phyloP scores from a whole-genome alignment of 176 grass and related monocot species.

The Aechmea fasciata region DNA sequence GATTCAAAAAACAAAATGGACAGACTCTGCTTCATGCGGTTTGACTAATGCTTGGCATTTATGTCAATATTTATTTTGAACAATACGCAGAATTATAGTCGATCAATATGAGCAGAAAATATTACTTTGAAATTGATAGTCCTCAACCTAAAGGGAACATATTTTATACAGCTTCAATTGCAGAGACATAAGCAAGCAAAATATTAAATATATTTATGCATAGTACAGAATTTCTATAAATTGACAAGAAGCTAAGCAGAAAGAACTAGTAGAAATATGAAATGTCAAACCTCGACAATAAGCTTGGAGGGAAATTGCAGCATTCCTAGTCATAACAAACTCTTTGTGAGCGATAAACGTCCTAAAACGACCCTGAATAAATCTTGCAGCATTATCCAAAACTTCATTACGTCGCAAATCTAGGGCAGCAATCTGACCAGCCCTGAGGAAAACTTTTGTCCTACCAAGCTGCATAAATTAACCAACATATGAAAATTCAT shows the following conservation, averaged over 20 bases:
- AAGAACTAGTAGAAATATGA: not conserved
- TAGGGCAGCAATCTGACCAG: constrained; percentile 85
- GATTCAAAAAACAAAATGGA: too few relatives aligned
- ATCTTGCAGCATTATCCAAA: constrained; percentile 83
- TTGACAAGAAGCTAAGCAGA: not conserved
- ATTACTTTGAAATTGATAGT: too few relatives aligned
- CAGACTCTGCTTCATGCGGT: too few relatives aligned
- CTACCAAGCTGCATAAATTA: constrained; percentile 69
- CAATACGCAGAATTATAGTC: too few relatives aligned
- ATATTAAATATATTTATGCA: too few relatives aligned
- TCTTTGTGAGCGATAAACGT: constrained; percentile 50
- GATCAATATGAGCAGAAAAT: too few relatives aligned
- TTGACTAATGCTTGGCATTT: too few relatives aligned
- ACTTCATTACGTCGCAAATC: constrained; percentile 75
- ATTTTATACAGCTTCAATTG: too few relatives aligned
- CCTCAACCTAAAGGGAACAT: too few relatives aligned
- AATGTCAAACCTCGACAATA: constrained; percentile 66
- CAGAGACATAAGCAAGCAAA: too few relatives aligned
- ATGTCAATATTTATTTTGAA: too few relatives aligned
- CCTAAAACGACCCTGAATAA: constrained; percentile 75
- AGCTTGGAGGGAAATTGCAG: constrained; percentile 72
- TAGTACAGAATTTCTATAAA: too few relatives aligned
- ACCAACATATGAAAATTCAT: constrained; percentile 6
- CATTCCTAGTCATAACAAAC: constrained; percentile 51
- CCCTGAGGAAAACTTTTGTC: constrained; percentile 83